Percentiles rank a stretch among this genome's conserved stretches.
Evolutionary conservation across 345 rosid species (phyloP).

Genomic region (Sapria himalayana): DNA sequence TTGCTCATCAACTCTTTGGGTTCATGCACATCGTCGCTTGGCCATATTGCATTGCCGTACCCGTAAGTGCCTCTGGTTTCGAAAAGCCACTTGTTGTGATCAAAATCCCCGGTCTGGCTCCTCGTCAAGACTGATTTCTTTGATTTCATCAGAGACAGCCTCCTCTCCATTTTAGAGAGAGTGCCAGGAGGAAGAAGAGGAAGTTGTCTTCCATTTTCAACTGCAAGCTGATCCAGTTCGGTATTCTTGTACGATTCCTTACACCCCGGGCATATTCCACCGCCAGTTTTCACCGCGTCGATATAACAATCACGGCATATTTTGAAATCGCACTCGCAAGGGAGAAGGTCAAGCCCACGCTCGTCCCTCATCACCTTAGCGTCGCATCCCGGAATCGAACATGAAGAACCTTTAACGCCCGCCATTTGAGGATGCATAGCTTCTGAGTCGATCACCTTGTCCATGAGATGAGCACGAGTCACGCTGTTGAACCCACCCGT

Average conservation of each 20-base stretch:
- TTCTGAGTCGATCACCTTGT: slow-evolving; percentile 87
- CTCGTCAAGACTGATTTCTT: slow-evolving; percentile 64
- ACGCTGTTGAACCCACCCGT: slow-evolving; percentile 85
- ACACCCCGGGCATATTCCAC: slow-evolving; percentile 82
- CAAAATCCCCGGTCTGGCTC: slow-evolving; percentile 92
- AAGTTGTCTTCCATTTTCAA: slow-evolving; percentile 35
- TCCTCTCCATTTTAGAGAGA: slow-evolving; percentile 73
- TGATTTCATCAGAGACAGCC: slow-evolving; percentile 86
- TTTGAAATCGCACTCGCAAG: slow-evolving; percentile 93
- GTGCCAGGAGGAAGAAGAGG: slow-evolving; percentile 40
- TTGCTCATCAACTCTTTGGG: slow-evolving; percentile 58
- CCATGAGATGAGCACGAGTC: slow-evolving; percentile 87
- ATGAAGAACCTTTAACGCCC: slow-evolving; percentile 80
- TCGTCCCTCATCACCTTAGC: slow-evolving; percentile 86
- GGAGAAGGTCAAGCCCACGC: slow-evolving; percentile 77
- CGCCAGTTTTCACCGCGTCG: slow-evolving; percentile 80
- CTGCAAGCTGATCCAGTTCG: slow-evolving; percentile 40
- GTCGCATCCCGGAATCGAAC: slow-evolving; percentile 82
- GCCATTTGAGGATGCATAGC: slow-evolving; percentile 94
- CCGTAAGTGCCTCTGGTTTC: slow-evolving; percentile 89
- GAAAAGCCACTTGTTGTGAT: slow-evolving; percentile 83
- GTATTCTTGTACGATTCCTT: slow-evolving; percentile 71
- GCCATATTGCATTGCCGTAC: slow-evolving; percentile 93
- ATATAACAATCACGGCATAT: slow-evolving; percentile 77
- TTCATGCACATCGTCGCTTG: slow-evolving; percentile 50